Conservation (phyloP, 2,329 filamentous ascomycete species). For the Colletotrichum sp. region DNA sequence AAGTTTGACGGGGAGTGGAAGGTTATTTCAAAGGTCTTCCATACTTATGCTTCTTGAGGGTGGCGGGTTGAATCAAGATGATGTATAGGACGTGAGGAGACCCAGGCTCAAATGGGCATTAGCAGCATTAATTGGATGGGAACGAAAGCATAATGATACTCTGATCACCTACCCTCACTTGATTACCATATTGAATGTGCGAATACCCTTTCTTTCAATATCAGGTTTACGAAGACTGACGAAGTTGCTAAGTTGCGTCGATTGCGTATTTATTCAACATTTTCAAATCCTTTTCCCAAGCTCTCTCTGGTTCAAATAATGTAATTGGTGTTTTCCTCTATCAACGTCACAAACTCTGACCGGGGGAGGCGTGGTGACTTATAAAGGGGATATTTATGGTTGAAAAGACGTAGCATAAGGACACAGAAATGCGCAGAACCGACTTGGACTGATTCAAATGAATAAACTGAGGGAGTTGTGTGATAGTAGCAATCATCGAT, state of each 20-base stretch:
- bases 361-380: background rate
- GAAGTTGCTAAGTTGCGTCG: too few relatives aligned
- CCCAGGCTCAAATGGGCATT: background rate
- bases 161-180: too few relatives aligned
- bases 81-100: rapidly evolving
- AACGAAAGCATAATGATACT: background rate
- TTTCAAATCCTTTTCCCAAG: background rate
- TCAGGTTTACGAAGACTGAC: too few relatives aligned
- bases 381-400: background rate
- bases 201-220: too few relatives aligned
- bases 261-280: background rate
- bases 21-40: slow-evolving; percentile 19
- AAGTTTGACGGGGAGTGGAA: slow-evolving; percentile 19
- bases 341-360: background rate
- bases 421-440: background rate
- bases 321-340: rapidly evolving
- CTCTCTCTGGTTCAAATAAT: background rate
- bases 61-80: background rate
- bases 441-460: background rate
- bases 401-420: background rate
- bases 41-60: slow-evolving; percentile 18
- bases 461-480: background rate
- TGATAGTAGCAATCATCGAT: background rate
- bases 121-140: background rate
- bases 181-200: too few relatives aligned